Evolutionary conservation across 805 yeast genomes (phyloP).

Genomic region (Wickerhamomyces hampshirensis): DNA sequence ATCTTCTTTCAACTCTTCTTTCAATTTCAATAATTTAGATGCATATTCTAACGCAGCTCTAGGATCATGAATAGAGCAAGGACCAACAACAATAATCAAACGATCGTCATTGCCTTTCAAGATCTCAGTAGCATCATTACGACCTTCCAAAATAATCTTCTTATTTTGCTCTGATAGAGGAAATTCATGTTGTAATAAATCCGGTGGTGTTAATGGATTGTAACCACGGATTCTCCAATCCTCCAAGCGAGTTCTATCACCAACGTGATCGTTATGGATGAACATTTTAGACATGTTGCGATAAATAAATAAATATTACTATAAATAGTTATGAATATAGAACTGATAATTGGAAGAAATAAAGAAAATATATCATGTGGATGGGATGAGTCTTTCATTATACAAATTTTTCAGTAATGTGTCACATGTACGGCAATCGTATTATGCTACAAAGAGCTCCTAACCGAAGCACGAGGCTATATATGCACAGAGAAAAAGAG

Average conservation of each 20-base stretch:
- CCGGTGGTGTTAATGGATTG: conserved; percentile 95
- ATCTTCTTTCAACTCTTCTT: conserved; percentile 65
- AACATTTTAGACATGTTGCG: conserved; percentile 46
- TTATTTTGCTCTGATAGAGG: conserved; percentile 60
- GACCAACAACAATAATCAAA: conserved; percentile 86
- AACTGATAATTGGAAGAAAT: neutral
- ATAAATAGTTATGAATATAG: neutral
- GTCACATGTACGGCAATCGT: too few species aligned
- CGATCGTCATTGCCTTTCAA: conserved; percentile 83
- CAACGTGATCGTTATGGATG: conserved; percentile 76
- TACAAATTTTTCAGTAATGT: too few species aligned
- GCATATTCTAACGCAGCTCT: conserved; percentile 89
- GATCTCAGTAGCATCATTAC: conserved; percentile 69
- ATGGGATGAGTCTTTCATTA: neutral
- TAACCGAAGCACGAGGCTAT: too few species aligned
- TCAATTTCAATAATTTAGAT: conserved; percentile 49
- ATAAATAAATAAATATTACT: too few species aligned
- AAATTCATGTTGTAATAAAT: conserved; percentile 79
- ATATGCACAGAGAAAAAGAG: too few species aligned
- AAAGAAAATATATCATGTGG: neutral
- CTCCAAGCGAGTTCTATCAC: conserved; percentile 75
- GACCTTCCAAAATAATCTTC: conserved; percentile 64
- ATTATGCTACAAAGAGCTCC: too few species aligned
- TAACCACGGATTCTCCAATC: conserved; percentile 83
- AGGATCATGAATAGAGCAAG: conserved; percentile 96